phyloP scores from a whole-genome alignment of 345 rosid species.

The Pelargonium nanum region DNA sequence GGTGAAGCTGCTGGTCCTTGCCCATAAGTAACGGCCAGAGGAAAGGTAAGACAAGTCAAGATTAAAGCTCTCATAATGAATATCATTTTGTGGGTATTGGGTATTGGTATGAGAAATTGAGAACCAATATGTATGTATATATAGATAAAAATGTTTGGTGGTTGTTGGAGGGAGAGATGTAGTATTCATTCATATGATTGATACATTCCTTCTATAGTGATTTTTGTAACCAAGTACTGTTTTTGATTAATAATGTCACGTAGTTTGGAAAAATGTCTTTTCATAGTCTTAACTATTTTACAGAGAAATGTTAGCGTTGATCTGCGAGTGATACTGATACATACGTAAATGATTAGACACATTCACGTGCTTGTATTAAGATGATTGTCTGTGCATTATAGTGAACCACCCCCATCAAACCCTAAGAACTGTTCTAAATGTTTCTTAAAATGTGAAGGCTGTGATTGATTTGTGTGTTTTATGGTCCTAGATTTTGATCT shows the following conservation, averaged over 20 bases:
- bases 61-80: slow-evolving; percentile 25
- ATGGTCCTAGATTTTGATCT: too few species aligned
- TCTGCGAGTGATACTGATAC: too few species aligned
- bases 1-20: slow-evolving; percentile 75
- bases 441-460: too few species aligned
- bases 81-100: slow-evolving; percentile 37
- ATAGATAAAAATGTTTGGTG: slow-evolving; percentile 32
- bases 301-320: too few species aligned
- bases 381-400: too few species aligned
- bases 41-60: slow-evolving; percentile 29
- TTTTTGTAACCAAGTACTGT: not conserved
- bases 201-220: slow-evolving; percentile 41
- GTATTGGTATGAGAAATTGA: slow-evolving; percentile 10
- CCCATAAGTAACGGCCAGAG: slow-evolving; percentile 32
- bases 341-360: too few species aligned
- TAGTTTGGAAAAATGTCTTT: too few species aligned
- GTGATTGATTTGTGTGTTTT: too few species aligned
- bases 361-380: too few species aligned
- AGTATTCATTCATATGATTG: slow-evolving; percentile 38
- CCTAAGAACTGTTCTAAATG: too few species aligned
- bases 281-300: too few species aligned
- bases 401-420: too few species aligned
- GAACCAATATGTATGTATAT: slow-evolving; percentile 5
- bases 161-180: slow-evolving; percentile 39
- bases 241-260: not conserved